Conservation (phyloP, 148 eudicot species). For the Rhododendron ovatum region DNA sequence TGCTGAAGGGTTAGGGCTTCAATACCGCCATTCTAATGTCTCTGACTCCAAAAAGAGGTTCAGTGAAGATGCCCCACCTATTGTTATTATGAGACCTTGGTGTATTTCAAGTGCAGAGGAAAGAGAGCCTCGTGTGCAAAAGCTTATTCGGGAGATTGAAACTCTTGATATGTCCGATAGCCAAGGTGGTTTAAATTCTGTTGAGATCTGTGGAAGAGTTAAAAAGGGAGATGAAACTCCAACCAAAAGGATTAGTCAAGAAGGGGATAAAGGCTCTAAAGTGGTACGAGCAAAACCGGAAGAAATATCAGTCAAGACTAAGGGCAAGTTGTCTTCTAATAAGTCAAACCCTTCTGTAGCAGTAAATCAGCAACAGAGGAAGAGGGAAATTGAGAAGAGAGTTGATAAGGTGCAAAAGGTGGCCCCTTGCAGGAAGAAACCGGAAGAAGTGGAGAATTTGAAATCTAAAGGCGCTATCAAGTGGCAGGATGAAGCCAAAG, state of each 20-base stretch:
- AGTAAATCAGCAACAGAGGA: slow-evolving; percentile 26
- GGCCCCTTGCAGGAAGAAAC: slow-evolving; percentile 28
- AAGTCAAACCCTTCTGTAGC: slow-evolving; percentile 24
- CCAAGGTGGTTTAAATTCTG: slow-evolving; percentile 13
- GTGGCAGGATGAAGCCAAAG: slow-evolving; percentile 25
- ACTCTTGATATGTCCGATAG: not conserved
- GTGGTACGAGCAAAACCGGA: slow-evolving; percentile 11
- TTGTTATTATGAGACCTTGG: slow-evolving; percentile 62
- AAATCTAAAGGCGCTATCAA: slow-evolving; percentile 19
- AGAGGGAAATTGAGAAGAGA: slow-evolving; percentile 29
- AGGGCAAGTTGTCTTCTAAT: slow-evolving; percentile 23
- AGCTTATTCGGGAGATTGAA: slow-evolving; percentile 12
- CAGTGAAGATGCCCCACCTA: slow-evolving; percentile 43
- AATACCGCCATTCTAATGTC: slow-evolving; percentile 15
- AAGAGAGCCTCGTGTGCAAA: slow-evolving; percentile 20
- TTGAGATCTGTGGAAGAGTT: slow-evolving; percentile 24
- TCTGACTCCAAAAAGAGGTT: slow-evolving; percentile 4
- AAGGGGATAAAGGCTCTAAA: slow-evolving; percentile 12
- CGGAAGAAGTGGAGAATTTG: slow-evolving; percentile 22
- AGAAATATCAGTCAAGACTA: slow-evolving; percentile 13
- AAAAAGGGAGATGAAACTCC: slow-evolving; percentile 12
- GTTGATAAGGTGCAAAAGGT: slow-evolving; percentile 23
- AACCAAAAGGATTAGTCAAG: slow-evolving; percentile 7
- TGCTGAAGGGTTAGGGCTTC: slow-evolving; percentile 5
- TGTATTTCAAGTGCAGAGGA: slow-evolving; percentile 15